phyloP scores from a whole-genome alignment of 352 stramenopile genomes.

The Pseudoperonospora humuli region DNA sequence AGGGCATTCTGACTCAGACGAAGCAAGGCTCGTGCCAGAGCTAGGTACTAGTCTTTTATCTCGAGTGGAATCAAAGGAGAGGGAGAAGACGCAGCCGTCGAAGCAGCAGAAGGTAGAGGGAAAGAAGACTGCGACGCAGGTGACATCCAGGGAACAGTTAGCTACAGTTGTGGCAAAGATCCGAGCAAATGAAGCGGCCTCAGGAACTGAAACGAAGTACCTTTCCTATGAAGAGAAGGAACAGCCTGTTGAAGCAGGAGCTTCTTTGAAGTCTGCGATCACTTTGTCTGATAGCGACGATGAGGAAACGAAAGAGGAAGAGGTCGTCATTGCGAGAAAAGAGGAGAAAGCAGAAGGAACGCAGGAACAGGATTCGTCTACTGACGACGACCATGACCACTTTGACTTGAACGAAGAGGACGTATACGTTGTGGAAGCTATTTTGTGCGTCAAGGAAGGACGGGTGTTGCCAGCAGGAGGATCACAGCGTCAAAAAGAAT shows the following conservation, averaged over 20 bases:
- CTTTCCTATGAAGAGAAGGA: slow-evolving; percentile 22
- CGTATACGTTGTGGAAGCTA: slow-evolving; percentile 64
- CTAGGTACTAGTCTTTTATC: slow-evolving; percentile 8
- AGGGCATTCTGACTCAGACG: slow-evolving; percentile 32
- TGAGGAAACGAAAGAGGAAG: slow-evolving; percentile 16
- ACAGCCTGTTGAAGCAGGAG: slow-evolving; percentile 13
- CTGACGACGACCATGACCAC: slow-evolving; percentile 51
- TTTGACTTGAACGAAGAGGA: slow-evolving; percentile 73
- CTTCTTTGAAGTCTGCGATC: slow-evolving; percentile 39
- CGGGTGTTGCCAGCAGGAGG: slow-evolving; percentile 24
- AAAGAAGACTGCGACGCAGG: slow-evolving; percentile 1
- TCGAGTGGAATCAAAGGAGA: slow-evolving; percentile 13
- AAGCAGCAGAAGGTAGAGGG: slow-evolving; percentile 12
- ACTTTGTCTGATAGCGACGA: slow-evolving; percentile 49
- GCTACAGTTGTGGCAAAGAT: slow-evolving; percentile 25
- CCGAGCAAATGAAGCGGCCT: slow-evolving; percentile 20
- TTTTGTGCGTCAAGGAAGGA: slow-evolving; percentile 59
- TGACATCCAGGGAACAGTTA: slow-evolving; percentile 16
- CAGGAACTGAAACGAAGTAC: slow-evolving; percentile 14
- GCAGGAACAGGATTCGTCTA: slow-evolving; percentile 39
- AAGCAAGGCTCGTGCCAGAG: slow-evolving; percentile 28
- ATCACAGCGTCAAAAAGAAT: slow-evolving; percentile 37
- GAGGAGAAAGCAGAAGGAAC: slow-evolving; percentile 20
- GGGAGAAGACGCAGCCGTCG: not conserved
- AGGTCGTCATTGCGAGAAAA: not conserved